Evolutionary conservation across 1,284 basidiomycete species (phyloP).

Genomic region (Coniferiporia sulphurascens): DNA sequence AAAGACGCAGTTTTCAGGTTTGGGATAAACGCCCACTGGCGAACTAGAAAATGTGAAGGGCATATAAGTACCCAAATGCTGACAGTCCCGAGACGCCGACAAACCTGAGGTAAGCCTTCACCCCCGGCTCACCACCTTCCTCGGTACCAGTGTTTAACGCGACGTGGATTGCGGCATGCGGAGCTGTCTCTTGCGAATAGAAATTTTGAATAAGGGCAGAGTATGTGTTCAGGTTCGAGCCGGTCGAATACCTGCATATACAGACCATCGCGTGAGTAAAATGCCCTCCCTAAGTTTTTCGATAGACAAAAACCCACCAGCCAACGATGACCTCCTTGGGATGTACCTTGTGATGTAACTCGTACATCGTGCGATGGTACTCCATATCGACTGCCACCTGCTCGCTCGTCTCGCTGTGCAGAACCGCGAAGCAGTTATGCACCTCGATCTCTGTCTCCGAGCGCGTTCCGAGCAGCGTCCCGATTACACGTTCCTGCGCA

Average conservation of each 20-base stretch:
- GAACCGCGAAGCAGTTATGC: conserved; percentile 80
- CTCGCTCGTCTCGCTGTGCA: conserved; percentile 88
- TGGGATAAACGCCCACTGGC: conserved; percentile 79
- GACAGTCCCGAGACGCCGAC: conserved; percentile 25
- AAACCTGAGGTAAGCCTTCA: conserved; percentile 86
- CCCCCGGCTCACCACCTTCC: conserved; percentile 68
- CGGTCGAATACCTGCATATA: conserved; percentile 77
- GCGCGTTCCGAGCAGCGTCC: conserved; percentile 88
- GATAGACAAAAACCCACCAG: conserved; percentile 52
- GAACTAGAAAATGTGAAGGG: conserved; percentile 43
- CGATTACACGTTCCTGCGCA: conserved; percentile 87
- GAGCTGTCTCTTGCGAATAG: conserved; percentile 88
- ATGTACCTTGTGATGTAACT: conserved; percentile 80
- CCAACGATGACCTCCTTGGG: conserved; percentile 87
- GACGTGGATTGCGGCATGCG: conserved; percentile 89
- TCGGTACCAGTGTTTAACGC: conserved; percentile 86
- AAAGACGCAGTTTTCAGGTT: conserved; percentile 91
- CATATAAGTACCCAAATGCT: conserved; percentile 18
- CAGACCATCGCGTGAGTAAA: conserved; percentile 4
- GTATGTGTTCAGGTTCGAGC: conserved; percentile 89
- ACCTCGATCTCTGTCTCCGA: conserved; percentile 71
- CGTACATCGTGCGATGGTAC: conserved; percentile 91
- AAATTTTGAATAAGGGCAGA: conserved; percentile 99
- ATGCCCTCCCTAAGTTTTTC: not conserved
- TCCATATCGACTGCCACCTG: conserved; percentile 96